Base-by-base conservation (phyloP, 352 stramenopile species). In the Globisporangium recalcitrans region DNA sequence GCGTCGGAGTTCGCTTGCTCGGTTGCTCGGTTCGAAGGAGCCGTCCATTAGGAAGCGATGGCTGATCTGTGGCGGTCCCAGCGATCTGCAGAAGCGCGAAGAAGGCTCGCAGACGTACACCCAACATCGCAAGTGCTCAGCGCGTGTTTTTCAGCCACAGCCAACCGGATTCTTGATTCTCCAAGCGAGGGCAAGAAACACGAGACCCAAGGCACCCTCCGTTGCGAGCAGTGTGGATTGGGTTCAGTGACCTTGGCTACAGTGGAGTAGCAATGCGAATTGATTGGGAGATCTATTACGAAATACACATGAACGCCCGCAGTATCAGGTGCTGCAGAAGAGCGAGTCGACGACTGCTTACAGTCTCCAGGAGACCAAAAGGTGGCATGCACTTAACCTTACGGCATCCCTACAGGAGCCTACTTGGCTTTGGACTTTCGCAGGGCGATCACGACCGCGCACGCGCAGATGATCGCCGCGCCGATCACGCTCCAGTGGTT, bases 401-500 rank as follows among this genome's bases (percentile, higher is more conserved):
- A n/a, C n/a, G n/a, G n/a, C n/a, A n/a, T n/a, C n/a, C n/a, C 11
- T 3, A 14, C 38, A 44, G 13, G 21, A n/a, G 16, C 38, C 38
- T 44, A 46, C 7, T 46, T 46, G 38, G 38, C 38, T 10, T 46
- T 46, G 38, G 38, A 46, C 62, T 87, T 86, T 63, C 82, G 82
- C 27, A 92, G 51, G 2, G 79, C 80, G 47, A 93, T 89, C 36
- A 81, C 64, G 27, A 73, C 80, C 22, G 84, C 81, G 19, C 70
- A 88, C 0, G 71, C 57, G 67, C 78, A 85, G 62, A 93, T 93
- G 61, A 91, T 90, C 24, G 61, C 57, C 0, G 80, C 85, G 22
- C 85, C 85, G 32, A 91, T 65, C 32, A 91, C 52, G 65, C 82
- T 91, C 75, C 80, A 90, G 66, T 77, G 69, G 68, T 85, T 90